Conservation (phyloP, 2,329 filamentous ascomycete species). For the Colletotrichum destructivum region DNA sequence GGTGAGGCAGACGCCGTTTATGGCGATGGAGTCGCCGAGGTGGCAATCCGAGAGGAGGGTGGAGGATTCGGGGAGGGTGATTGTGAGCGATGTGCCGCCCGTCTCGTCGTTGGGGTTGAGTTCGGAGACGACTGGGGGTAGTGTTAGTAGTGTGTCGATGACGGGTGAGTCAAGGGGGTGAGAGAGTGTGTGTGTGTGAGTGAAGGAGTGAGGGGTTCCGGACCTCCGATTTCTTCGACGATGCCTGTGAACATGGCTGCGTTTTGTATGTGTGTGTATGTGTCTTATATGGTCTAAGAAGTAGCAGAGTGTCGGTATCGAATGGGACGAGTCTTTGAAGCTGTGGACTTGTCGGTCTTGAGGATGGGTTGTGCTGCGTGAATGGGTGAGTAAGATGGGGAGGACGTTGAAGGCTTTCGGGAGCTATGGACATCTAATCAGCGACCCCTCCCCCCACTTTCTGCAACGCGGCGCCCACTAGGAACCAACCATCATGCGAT, state of each 20-base stretch:
- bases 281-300: not conserved
- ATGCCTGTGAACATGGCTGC: slow-evolving; percentile 92
- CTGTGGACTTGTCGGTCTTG: not conserved
- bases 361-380: not conserved
- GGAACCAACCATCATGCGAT: slow-evolving; percentile 2
- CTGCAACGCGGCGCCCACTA: slow-evolving; percentile 23
- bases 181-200: not conserved
- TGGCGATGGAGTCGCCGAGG: slow-evolving; percentile 91
- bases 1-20: slow-evolving; percentile 97
- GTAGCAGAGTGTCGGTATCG: no score
- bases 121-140: slow-evolving; percentile 80
- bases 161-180: slow-evolving; percentile 9
- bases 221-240: slow-evolving; percentile 93
- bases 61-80: slow-evolving; percentile 76
- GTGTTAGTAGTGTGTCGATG: slow-evolving; percentile 44
- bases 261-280: not conserved
- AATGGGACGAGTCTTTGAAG: no score
- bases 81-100: slow-evolving; percentile 91
- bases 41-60: slow-evolving; percentile 87
- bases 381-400: slow-evolving; percentile 20
- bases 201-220: slow-evolving; percentile 53
- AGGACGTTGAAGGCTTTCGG: slow-evolving; percentile 23
- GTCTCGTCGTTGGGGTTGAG: slow-evolving; percentile 86
- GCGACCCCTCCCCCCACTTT: slow-evolving; percentile 38
- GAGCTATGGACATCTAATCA: slow-evolving; percentile 22